These are phyloP conservation scores for Ocimum tenuiflorum DNA, from an alignment of 257 asterid genomes.

Conservation along the genomic window DNA sequence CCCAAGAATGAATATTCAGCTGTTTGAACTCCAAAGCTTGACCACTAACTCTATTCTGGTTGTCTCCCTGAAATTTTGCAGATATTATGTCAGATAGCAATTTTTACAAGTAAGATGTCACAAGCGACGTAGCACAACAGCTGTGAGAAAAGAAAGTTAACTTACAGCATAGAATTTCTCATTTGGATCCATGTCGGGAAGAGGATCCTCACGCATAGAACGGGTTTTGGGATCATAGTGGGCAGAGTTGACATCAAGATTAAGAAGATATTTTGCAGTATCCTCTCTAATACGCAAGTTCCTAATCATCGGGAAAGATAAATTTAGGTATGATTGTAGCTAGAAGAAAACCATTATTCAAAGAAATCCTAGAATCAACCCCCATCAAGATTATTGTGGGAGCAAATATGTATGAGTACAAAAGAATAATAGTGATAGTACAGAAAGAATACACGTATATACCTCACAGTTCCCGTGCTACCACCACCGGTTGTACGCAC, in stretches of 20 bases:
- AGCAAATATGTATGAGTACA: background rate
- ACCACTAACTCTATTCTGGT: slow-evolving; percentile 78
- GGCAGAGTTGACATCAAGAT: slow-evolving; percentile 87
- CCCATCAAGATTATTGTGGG: background rate
- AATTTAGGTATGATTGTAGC: background rate
- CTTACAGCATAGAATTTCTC: slow-evolving; percentile 87
- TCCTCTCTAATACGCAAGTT: slow-evolving; percentile 94
- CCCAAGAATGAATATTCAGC: slow-evolving; percentile 93
- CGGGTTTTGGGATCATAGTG: slow-evolving; percentile 97
- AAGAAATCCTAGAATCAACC: background rate
- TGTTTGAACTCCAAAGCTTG: slow-evolving; percentile 98
- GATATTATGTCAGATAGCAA: background rate
- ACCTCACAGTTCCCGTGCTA: slow-evolving; percentile 98
- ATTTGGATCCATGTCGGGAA: slow-evolving; percentile 93
- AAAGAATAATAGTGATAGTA: background rate
- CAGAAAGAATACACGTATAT: background rate
- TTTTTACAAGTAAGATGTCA: background rate
- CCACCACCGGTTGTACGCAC: slow-evolving; percentile 99
- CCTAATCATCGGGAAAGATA: slow-evolving; percentile 31
- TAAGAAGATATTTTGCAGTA: slow-evolving; percentile 93
- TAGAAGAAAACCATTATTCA: background rate
- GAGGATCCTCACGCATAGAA: slow-evolving; percentile 99
- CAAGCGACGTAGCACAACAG: background rate
- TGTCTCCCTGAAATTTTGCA: slow-evolving; percentile 64
- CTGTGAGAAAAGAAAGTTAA: background rate